A percentile compares a stretch with the other conserved stretches of the same genome.
These are phyloP conservation scores for Paraurostyla sp. DNA, from an alignment of 73 alveolate genomes.

Conservation along the genomic window DNA sequence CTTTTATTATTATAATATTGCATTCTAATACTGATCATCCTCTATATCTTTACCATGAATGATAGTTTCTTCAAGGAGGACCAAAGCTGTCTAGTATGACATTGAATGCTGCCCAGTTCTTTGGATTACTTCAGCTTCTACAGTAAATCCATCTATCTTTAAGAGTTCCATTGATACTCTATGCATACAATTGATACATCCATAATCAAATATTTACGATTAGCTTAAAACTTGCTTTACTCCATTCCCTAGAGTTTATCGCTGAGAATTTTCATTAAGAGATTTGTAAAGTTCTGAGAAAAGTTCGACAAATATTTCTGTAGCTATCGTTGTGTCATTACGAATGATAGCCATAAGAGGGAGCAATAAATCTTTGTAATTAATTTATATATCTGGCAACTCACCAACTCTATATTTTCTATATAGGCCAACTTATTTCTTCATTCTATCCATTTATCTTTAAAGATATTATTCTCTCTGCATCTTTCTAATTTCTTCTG, in stretches of 20 bases:
- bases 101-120: constrained; percentile 85
- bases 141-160: constrained; percentile 59
- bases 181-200: constrained; percentile 75
- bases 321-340: constrained; percentile 82
- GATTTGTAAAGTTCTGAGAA: constrained; percentile 79
- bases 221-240: constrained; percentile 72
- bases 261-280: constrained; percentile 61
- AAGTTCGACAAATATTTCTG: constrained; percentile 84
- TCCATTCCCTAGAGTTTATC: constrained; percentile 78
- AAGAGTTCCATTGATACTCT: constrained; percentile 53
- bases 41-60: constrained; percentile 64
- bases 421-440: constrained; percentile 77
- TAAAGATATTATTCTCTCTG: constrained; percentile 81
- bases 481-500: constrained; percentile 76
- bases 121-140: constrained; percentile 78
- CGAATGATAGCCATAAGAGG: constrained; percentile 85
- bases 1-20: constrained; percentile 27
- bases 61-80: constrained; percentile 85
- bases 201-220: constrained; percentile 75
- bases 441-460: constrained; percentile 78
- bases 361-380: constrained; percentile 80
- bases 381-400: constrained; percentile 91
- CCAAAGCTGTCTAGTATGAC: constrained; percentile 88
- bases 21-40: constrained; percentile 62
- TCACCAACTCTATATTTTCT: constrained; percentile 94